Conservation (phyloP, 345 rosid species). For the Boechera stricta region DNA sequence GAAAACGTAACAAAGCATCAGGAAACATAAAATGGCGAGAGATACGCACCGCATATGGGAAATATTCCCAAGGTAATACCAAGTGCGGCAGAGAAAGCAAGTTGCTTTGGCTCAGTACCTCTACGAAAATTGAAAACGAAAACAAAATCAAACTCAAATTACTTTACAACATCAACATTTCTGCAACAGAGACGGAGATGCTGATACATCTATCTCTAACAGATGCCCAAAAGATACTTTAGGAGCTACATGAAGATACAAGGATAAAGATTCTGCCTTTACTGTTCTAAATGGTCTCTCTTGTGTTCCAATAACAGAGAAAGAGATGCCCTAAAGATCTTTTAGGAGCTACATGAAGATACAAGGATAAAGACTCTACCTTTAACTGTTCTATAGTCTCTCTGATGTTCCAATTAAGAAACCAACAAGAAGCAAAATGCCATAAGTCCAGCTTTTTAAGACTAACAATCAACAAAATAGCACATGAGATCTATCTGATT, state of each 20-base stretch:
- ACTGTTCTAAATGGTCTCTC: background rate
- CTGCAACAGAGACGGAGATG: background rate
- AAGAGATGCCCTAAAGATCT: background rate
- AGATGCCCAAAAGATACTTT: background rate
- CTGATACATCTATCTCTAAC: background rate
- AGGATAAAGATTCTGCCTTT: background rate
- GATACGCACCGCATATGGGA: constrained; percentile 78
- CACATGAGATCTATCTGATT: constrained; percentile 25
- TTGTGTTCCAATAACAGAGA: background rate
- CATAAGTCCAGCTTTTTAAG: background rate
- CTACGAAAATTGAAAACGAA: constrained; percentile 42
- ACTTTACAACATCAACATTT: constrained; percentile 17
- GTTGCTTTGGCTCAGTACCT: constrained; percentile 88
- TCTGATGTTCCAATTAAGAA: constrained; percentile 8
- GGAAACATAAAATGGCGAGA: constrained; percentile 3
- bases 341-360: constrained; percentile 5
- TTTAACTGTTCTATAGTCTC: background rate
- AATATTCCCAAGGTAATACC: constrained; percentile 85
- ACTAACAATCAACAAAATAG: background rate
- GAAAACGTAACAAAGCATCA: background rate
- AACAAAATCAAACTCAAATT: constrained; percentile 26
- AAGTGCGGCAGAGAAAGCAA: constrained; percentile 87
- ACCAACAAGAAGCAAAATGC: constrained; percentile 20
- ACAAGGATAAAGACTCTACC: background rate
- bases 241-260: constrained; percentile 6